A percentile compares a stretch with the other conserved stretches of the same genome.
phyloP scores from a whole-genome alignment of 1,284 basidiomycete species.

The Tremellales sp. region DNA sequence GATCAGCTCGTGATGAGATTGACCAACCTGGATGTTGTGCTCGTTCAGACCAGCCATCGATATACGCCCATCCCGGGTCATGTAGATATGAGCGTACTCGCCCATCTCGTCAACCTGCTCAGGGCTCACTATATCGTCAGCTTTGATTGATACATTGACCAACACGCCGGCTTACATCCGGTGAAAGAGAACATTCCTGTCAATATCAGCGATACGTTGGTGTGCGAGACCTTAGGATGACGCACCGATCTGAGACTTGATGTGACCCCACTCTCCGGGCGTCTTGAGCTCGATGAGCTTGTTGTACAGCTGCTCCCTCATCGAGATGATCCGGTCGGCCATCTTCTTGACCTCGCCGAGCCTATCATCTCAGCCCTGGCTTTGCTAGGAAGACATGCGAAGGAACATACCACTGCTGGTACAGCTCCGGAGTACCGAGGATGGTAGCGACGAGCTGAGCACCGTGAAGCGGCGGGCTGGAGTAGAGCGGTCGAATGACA shows the following conservation, averaged over 20 bases:
- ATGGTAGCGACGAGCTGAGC: conserved; percentile 84
- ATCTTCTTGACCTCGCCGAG: conserved; percentile 86
- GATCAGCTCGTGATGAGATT: background rate
- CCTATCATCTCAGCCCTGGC: conserved; percentile 19
- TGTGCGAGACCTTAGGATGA: background rate
- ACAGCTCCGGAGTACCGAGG: conserved; percentile 69
- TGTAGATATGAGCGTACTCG: conserved; percentile 89
- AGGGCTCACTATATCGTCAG: conserved; percentile 39
- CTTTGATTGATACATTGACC: background rate
- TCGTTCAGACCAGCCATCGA: conserved; percentile 95
- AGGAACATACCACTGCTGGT: conserved; percentile 68
- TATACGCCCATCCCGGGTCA: conserved; percentile 67
- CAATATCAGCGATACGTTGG: background rate
- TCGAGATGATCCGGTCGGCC: conserved; percentile 94
- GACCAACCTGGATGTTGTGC: conserved; percentile 65
- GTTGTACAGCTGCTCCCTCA: conserved; percentile 82
- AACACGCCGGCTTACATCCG: conserved; percentile 66
- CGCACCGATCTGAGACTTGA: conserved; percentile 82
- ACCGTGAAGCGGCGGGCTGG: conserved; percentile 94
- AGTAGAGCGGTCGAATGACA: conserved; percentile 95
- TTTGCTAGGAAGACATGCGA: background rate
- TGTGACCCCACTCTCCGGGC: conserved; percentile 92
- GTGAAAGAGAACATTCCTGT: conserved; percentile 66
- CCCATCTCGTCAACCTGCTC: conserved; percentile 82
- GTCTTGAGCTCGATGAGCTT: conserved; percentile 78